Evolutionary conservation across 169 alveolate species (phyloP).

Genomic region (Condylostoma magnum): DNA sequence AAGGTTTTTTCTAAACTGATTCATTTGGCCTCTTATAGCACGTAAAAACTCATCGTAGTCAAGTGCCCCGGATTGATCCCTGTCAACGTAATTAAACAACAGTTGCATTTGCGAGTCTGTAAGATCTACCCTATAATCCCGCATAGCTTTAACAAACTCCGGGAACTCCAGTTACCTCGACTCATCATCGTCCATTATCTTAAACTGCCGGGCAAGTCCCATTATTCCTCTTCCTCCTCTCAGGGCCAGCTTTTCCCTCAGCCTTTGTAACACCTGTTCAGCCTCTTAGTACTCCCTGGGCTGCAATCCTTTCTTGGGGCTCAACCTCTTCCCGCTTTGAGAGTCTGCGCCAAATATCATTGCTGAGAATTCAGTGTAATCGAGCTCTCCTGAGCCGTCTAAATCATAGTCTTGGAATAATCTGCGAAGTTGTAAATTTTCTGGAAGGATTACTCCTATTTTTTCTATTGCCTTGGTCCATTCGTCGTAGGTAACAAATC

Average conservation of each 20-base stretch:
- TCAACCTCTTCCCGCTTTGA: neutral
- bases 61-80: conserved; percentile 58
- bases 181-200: conserved; percentile 53
- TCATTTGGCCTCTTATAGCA: conserved; percentile 73
- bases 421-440: neutral
- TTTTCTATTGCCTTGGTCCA: conserved; percentile 69
- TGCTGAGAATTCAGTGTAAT: conserved; percentile 63
- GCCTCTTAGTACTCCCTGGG: conserved; percentile 4
- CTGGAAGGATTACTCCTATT: conserved; percentile 46
- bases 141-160: conserved; percentile 51
- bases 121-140: conserved; percentile 48
- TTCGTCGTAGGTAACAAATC: conserved; percentile 52
- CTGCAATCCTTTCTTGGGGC: neutral
- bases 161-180: conserved; percentile 41
- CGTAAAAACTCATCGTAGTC: conserved; percentile 75
- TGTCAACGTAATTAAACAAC: conserved; percentile 62
- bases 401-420: conserved; percentile 36
- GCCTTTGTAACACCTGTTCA: conserved; percentile 31
- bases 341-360: conserved; percentile 14
- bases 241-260: conserved; percentile 54
- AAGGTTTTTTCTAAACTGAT: conserved; percentile 53
- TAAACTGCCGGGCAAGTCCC: conserved; percentile 62
- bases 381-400: conserved; percentile 58
- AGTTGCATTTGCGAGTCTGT: conserved; percentile 46
- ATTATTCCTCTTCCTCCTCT: conserved; percentile 73